Evolutionary conservation across 495 filamentous ascomycete species (phyloP).

Genomic region (Neurospora discreta): DNA sequence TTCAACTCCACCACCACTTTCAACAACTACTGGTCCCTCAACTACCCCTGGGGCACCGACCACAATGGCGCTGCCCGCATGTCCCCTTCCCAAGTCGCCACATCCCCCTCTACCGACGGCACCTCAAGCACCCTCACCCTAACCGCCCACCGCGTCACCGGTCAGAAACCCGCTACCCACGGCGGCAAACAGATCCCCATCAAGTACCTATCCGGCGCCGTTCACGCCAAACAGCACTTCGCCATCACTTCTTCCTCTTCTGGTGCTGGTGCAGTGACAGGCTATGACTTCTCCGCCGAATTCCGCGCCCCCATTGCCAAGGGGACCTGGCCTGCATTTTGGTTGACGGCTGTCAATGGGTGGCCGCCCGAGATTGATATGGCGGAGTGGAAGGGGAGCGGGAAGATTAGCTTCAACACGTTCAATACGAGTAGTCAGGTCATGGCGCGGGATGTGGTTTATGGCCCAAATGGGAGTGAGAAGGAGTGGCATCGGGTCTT

Average conservation of each 20-base stretch:
- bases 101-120: constrained; percentile 11
- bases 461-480: constrained; percentile 24
- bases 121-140: constrained; percentile 26
- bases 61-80: constrained; percentile 50
- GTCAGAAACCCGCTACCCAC: constrained; percentile 28
- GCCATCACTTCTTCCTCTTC: constrained; percentile 14
- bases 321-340: constrained; percentile 53
- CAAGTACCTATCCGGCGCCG: constrained; percentile 42
- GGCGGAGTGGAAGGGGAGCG: constrained; percentile 53
- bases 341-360: constrained; percentile 47
- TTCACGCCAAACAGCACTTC: constrained; percentile 37
- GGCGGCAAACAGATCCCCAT: constrained; percentile 40
- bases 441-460: constrained; percentile 35
- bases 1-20: constrained; percentile 36
- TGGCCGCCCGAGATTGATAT: constrained; percentile 57
- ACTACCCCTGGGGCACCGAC: constrained; percentile 36
- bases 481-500: constrained; percentile 39
- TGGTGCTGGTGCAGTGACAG: constrained; percentile 2
- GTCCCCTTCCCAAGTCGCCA: constrained; percentile 28
- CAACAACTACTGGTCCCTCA: constrained; percentile 41
- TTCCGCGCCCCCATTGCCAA: constrained; percentile 39
- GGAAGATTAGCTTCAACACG: constrained; percentile 50
- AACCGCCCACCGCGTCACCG: constrained; percentile 34
- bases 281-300: constrained; percentile 40
- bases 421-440: constrained; percentile 45